These are phyloP conservation scores for Penicillium coffeae DNA, from an alignment of 495 filamentous ascomycete genomes.

Conservation along the genomic window DNA sequence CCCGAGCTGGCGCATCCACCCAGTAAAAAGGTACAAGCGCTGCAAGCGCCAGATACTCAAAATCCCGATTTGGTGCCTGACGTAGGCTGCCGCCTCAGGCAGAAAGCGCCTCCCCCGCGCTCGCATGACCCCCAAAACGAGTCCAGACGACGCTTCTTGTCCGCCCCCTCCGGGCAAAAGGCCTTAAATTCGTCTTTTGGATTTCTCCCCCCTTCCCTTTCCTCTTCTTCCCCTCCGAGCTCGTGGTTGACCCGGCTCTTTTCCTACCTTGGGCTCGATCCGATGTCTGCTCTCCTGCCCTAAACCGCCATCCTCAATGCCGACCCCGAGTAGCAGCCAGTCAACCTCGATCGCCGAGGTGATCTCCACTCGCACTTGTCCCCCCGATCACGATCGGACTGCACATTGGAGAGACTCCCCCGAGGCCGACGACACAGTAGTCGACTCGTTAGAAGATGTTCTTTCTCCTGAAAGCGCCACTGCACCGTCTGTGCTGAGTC, in stretches of 20 bases:
- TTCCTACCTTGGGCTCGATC: constrained; percentile 16
- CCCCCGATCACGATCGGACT: constrained; percentile 49
- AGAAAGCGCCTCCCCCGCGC: constrained; percentile 35
- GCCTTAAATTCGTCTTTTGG: constrained; percentile 11
- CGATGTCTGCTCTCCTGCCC: constrained; percentile 36
- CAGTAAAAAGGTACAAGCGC: neutral
- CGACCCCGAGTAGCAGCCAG: constrained; percentile 54
- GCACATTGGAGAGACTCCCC: constrained; percentile 39
- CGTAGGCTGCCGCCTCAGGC: constrained; percentile 16
- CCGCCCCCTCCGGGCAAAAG: constrained; percentile 15
- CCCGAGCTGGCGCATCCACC: neutral
- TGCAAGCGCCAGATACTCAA: neutral
- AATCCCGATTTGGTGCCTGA: constrained; percentile 10
- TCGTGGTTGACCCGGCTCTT: constrained; percentile 7
- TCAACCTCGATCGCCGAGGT: constrained; percentile 46
- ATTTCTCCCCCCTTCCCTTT: constrained; percentile 13
- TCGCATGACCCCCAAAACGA: constrained; percentile 35
- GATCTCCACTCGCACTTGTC: constrained; percentile 52
- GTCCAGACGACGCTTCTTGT: neutral
- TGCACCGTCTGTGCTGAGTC: constrained; percentile 29
- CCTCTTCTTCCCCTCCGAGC: constrained; percentile 3
- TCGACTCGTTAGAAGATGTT: constrained; percentile 23
- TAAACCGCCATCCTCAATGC: constrained; percentile 47
- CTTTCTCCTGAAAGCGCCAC: constrained; percentile 26
- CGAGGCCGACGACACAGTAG: constrained; percentile 19